Evolutionary conservation across 2,329 filamentous ascomycete genomes (phyloP).

Genomic region (Trichoderma atrobrunneum): DNA sequence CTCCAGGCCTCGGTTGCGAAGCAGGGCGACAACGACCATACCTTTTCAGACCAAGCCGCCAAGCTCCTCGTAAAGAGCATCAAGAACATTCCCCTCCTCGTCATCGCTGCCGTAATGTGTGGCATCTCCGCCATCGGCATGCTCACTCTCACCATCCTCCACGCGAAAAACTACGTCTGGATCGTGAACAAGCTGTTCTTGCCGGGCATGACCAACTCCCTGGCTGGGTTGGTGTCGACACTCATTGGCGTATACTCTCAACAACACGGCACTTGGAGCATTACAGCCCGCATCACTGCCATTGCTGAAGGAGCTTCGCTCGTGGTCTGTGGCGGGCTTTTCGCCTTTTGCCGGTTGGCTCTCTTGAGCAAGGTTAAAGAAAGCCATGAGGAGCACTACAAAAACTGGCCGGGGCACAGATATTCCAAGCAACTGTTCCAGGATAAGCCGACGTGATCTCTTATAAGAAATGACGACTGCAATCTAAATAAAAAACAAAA

Average conservation of each 20-base stretch:
- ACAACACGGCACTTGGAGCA: constrained; percentile 43
- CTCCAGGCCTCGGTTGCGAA: constrained; percentile 30
- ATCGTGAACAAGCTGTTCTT: constrained; percentile 51
- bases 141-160: constrained; percentile 42
- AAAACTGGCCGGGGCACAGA: constrained; percentile 20
- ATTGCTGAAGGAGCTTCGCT: constrained; percentile 36
- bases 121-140: constrained; percentile 36
- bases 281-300: constrained; percentile 39
- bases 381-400: constrained; percentile 29
- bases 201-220: constrained; percentile 43
- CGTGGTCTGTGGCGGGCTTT: constrained; percentile 28
- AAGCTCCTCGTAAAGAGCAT: constrained; percentile 27
- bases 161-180: constrained; percentile 52
- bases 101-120: constrained; percentile 43
- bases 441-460: not conserved
- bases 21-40: constrained; percentile 18
- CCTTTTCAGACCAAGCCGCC: constrained; percentile 20
- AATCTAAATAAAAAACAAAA: not conserved
- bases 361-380: constrained; percentile 32
- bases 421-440: constrained; percentile 12
- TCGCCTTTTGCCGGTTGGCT: constrained; percentile 32
- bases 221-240: constrained; percentile 49
- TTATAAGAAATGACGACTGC: not conserved
- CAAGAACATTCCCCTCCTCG: constrained; percentile 40
- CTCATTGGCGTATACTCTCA: constrained; percentile 50